Evolutionary conservation across 2,329 filamentous ascomycete species (phyloP).

Genomic region (Alternaria panax): DNA sequence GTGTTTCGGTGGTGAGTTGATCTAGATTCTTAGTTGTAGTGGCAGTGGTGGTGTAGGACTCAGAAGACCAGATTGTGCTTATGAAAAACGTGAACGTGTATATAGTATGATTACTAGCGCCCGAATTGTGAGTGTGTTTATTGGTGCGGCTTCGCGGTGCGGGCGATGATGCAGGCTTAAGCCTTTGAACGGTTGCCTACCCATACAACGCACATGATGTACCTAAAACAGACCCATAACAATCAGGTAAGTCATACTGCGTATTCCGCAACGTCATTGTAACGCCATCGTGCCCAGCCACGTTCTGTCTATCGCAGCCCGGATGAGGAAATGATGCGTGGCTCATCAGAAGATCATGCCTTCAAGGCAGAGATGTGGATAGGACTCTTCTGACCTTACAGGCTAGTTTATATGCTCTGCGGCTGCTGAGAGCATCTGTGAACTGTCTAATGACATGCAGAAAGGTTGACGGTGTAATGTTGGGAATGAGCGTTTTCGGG

Average conservation of each 20-base stretch:
- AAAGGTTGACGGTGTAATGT: conserved; percentile 1
- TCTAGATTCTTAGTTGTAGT: not conserved
- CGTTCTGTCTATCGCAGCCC: conserved; percentile 17
- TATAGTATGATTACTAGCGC: not conserved
- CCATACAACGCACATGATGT: conserved; percentile 7
- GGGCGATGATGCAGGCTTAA: conserved; percentile 2
- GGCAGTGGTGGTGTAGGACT: not conserved
- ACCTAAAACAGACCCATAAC: conserved; percentile 5
- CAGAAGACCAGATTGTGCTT: not conserved
- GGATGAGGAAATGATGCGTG: conserved; percentile 24
- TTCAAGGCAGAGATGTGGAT: not conserved
- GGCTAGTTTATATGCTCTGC: not conserved
- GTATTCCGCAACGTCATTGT: conserved; percentile 22
- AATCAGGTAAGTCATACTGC: conserved; percentile 15
- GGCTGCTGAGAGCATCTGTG: conserved; percentile 1
- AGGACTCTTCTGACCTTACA: conserved; percentile 2
- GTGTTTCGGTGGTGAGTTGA: not conserved
- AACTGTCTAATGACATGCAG: conserved; percentile 2
- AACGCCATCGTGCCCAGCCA: conserved; percentile 19
- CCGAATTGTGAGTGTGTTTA: not conserved
- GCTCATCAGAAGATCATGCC: conserved; percentile 23
- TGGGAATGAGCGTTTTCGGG: conserved; percentile 8
- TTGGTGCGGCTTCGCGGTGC: not conserved
- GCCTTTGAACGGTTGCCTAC: conserved; percentile 13
- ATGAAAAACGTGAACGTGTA: not conserved